Conservation (phyloP, 495 filamentous ascomycete species). For the Hypoxylon perforatum region DNA sequence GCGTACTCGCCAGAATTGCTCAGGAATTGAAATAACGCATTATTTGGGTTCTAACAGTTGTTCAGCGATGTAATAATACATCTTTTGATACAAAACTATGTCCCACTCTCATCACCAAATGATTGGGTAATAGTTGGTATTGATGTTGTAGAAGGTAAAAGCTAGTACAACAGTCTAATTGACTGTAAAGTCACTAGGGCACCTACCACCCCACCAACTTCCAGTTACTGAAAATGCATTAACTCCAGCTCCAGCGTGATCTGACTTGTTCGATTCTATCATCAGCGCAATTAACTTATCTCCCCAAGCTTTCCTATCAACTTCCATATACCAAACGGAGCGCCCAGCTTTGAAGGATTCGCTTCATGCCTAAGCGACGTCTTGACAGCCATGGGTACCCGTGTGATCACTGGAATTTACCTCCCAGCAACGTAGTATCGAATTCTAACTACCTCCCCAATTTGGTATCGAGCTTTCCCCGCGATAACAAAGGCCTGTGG, state of each 20-base stretch:
- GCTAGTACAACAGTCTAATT: no score
- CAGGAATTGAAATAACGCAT: no score
- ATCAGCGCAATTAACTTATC: neutral
- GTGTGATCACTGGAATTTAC: no score
- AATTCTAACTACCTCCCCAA: constrained; percentile 31
- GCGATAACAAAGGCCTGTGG: constrained; percentile 8
- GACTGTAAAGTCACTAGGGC: no score
- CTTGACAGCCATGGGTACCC: constrained; percentile 6
- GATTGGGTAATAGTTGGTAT: no score
- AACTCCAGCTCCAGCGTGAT: no score
- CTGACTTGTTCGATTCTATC: neutral
- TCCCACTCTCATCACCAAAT: no score
- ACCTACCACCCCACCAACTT: neutral
- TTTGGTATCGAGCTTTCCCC: constrained; percentile 32
- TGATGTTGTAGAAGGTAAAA: no score
- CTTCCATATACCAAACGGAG: constrained; percentile 6
- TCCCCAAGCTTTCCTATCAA: constrained; percentile 4
- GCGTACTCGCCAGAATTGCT: no score
- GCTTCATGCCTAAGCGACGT: constrained; percentile 13
- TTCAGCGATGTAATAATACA: no score
- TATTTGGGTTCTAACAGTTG: no score
- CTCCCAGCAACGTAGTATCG: constrained; percentile 18
- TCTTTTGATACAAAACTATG: no score
- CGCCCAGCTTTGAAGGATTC: constrained; percentile 22
- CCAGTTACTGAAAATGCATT: neutral